A percentile compares a stretch with the other conserved stretches of the same genome.
phyloP scores from a whole-genome alignment of 768 basidiomycete genomes.

The Daedaleopsis sinensis region DNA sequence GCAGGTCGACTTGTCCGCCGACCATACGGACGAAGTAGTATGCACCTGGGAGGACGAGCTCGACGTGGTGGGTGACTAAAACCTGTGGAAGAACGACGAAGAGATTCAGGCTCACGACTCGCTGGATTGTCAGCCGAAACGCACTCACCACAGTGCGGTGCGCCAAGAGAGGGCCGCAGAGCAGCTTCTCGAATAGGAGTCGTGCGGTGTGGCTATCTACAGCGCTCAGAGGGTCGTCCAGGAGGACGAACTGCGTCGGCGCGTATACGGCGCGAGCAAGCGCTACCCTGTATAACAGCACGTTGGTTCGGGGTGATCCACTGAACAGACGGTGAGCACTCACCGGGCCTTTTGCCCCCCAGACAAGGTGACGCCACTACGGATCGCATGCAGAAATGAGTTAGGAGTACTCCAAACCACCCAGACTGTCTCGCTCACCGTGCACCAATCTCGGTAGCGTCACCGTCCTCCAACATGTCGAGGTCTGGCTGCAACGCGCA shows the following conservation, averaged over 20 bases:
- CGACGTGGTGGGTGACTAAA: constrained; percentile 83
- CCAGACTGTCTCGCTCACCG: constrained; percentile 38
- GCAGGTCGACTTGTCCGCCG: constrained; percentile 78
- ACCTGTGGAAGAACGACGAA: constrained; percentile 39
- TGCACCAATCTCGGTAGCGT: constrained; percentile 81
- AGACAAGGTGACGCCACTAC: constrained; percentile 71
- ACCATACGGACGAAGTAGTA: constrained; percentile 78
- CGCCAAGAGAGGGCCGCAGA: constrained; percentile 66
- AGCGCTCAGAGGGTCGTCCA: constrained; percentile 83
- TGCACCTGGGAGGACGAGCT: constrained; percentile 75
- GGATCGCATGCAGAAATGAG: not conserved
- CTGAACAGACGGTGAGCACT: constrained; percentile 6
- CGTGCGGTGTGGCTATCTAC: constrained; percentile 76
- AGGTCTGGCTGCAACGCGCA: constrained; percentile 86
- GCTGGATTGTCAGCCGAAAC: not conserved
- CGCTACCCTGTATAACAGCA: constrained; percentile 59
- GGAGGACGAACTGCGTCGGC: constrained; percentile 49
- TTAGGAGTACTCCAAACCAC: not conserved
- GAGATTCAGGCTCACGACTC: not conserved
- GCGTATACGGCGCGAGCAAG: constrained; percentile 85
- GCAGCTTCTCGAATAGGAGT: constrained; percentile 61
- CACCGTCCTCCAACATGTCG: constrained; percentile 84
- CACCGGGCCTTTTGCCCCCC: constrained; percentile 85
- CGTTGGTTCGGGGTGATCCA: not conserved
- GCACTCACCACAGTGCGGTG: constrained; percentile 69